Evolutionary conservation across 2,329 filamentous ascomycete species (phyloP), one percentile per base, ranked within the genome.

Genomic region (Penicillium rolfsii): DNA sequence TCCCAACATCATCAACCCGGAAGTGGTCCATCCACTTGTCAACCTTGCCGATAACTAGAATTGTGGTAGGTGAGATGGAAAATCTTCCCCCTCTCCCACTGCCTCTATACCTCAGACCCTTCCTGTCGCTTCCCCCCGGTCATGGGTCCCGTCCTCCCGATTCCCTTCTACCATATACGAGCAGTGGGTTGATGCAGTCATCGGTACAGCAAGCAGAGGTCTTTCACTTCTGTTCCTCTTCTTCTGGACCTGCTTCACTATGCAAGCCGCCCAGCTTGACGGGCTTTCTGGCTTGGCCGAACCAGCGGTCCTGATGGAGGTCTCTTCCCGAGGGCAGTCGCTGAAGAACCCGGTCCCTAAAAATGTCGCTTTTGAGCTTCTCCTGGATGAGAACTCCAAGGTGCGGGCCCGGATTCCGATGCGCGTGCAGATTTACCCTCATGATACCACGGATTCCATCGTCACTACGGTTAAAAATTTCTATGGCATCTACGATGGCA

Each of bases 401-500:
- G 80, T 83, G 63, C 80, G 83, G 73, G 86, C 85, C 68, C 82
- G 87, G 62, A 83, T 89, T 55, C 87, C 87, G 12, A 87, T 89
- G 83, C 81, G 86, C 67, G 86, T 89, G 48, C 91, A 96, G 73
- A 97, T 99, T 69, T 97, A 90, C 73, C 91, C 91, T 50, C 93
- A 98, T 78, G 95, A 99, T 81, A 93, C 91, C 55, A 98, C 94
- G 24, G 94, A 98, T 75, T 97, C 93, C 38, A 99, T 99, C 80
- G 91, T 98, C 66, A 95, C 93, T 14, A 98, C 95, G 1, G 94
- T 98, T 73, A 98, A 97, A 85, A 98, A 97, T 82, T 98, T 98
- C 81, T 98, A 97, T 75, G 95, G 95, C 63, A 85, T 99, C 68
- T 97, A 97, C 76, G 91, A 94, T 67, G 88, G 86, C 64, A 85